phyloP scores from a whole-genome alignment of 441 rosid species.

The Geranium incanum region DNA sequence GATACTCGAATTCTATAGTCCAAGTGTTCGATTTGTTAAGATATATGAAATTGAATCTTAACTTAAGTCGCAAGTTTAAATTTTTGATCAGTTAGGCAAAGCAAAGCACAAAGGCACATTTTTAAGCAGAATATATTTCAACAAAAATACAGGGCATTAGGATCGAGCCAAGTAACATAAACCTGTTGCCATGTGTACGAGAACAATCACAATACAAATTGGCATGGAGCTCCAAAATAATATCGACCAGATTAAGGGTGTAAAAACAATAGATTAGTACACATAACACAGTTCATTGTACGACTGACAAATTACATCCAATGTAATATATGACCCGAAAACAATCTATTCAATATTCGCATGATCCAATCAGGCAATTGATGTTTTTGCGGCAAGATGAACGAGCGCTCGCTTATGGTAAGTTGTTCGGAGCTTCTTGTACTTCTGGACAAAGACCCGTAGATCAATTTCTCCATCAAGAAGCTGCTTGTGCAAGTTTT shows the following conservation, averaged over 20 bases:
- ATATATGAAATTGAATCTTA: no score
- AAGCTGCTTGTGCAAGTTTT: slow-evolving; percentile 49
- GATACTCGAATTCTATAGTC: no score
- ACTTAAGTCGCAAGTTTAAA: no score
- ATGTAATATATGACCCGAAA: background rate
- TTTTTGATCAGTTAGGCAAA: no score
- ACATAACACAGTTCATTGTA: background rate
- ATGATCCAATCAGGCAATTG: slow-evolving; percentile 26
- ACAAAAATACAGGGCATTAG: no score
- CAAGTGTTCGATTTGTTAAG: no score
- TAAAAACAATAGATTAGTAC: background rate
- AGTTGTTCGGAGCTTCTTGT: slow-evolving; percentile 60
- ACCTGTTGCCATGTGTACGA: no score
- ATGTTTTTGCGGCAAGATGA: slow-evolving; percentile 66
- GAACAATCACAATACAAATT: no score
- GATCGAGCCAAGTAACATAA: no score
- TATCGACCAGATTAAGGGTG: background rate
- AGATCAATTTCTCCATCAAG: slow-evolving; percentile 61
- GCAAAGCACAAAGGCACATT: no score
- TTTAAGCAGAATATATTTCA: no score
- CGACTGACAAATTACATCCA: background rate
- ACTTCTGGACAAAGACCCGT: slow-evolving; percentile 53
- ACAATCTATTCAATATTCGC: background rate
- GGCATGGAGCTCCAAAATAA: background rate
- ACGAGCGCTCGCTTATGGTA: slow-evolving; percentile 62